A percentile compares a stretch with the other conserved stretches of the same genome.
Evolutionary conservation across 2,329 filamentous ascomycete species (phyloP).

Genomic region (Mycosphaerelloides madeirae): DNA sequence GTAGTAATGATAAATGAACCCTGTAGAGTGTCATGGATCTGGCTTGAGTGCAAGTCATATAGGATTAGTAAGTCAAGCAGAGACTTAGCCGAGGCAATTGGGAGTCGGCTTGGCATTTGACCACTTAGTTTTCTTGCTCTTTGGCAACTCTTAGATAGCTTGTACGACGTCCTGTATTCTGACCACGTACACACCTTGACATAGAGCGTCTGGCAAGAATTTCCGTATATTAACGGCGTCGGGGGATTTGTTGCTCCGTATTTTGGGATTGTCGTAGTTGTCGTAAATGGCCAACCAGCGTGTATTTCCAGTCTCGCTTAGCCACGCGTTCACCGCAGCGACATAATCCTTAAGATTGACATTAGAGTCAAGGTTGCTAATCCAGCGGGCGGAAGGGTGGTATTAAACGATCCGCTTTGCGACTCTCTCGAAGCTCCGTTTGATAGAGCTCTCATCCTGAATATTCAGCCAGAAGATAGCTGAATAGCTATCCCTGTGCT

Average conservation of each 20-base stretch:
- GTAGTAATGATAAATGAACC: neutral
- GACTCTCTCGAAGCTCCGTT: neutral
- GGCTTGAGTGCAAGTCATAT: too few species aligned
- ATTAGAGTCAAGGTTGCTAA: neutral
- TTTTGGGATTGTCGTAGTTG: neutral
- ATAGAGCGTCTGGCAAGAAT: neutral
- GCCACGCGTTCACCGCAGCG: neutral
- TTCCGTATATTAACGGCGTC: neutral
- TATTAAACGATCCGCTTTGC: neutral
- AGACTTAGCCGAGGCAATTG: too few species aligned
- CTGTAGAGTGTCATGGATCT: too few species aligned
- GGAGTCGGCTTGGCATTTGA: too few species aligned
- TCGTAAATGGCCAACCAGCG: neutral
- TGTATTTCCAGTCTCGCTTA: neutral
- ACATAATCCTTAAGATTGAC: neutral
- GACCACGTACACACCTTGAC: too few species aligned
- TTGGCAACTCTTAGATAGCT: too few species aligned
- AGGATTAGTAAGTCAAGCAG: too few species aligned
- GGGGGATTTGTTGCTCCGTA: neutral
- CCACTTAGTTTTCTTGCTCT: too few species aligned
- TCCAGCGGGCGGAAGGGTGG: neutral
- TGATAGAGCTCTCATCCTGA: neutral
- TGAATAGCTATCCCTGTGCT: neutral
- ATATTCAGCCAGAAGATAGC: constrained; percentile 2
- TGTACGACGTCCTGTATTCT: too few species aligned